These are phyloP conservation scores for Scenedesmus sp. DNA, from an alignment of 163 green algal genomes.

Conservation along the genomic window DNA sequence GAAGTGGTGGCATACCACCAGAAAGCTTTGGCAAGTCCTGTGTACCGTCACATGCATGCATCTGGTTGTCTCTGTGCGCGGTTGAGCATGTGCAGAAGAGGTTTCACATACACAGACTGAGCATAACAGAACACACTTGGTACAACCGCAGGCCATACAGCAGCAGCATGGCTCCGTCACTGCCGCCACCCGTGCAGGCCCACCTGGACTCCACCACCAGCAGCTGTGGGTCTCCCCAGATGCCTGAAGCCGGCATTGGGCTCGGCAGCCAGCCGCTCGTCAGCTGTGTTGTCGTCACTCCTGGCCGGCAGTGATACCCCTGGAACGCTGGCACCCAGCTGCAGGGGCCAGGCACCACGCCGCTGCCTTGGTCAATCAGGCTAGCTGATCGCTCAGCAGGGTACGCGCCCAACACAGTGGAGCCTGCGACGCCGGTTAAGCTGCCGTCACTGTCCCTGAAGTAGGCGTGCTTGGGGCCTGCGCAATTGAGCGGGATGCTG, in stretches of 20 bases:
- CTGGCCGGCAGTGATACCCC: slow-evolving; percentile 56
- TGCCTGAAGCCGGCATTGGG: slow-evolving; percentile 32
- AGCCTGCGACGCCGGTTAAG: slow-evolving; percentile 27
- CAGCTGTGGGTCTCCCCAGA: slow-evolving; percentile 43
- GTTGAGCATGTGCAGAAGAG: neutral
- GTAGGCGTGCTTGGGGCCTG: slow-evolving; percentile 55
- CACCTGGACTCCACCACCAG: slow-evolving; percentile 50
- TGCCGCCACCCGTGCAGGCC: neutral
- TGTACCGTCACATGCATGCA: neutral
- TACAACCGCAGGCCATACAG: neutral
- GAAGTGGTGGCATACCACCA: too few relatives aligned
- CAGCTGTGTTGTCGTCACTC: slow-evolving; percentile 19
- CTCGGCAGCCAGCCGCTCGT: slow-evolving; percentile 30
- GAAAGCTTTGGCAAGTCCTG: neutral
- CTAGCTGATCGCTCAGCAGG: neutral
- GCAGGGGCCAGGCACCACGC: slow-evolving; percentile 62
- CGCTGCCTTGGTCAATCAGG: slow-evolving; percentile 58
- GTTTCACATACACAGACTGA: neutral
- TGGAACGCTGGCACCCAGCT: slow-evolving; percentile 41
- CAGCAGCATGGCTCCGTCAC: neutral
- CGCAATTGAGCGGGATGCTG: slow-evolving; percentile 57
- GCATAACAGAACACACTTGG: too few relatives aligned
- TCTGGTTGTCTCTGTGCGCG: neutral
- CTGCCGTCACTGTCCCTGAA: slow-evolving; percentile 61
- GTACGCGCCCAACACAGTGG: slow-evolving; percentile 21